phyloP scores from a whole-genome alignment of 768 basidiomycete species.

The Naganishia onofrii region DNA sequence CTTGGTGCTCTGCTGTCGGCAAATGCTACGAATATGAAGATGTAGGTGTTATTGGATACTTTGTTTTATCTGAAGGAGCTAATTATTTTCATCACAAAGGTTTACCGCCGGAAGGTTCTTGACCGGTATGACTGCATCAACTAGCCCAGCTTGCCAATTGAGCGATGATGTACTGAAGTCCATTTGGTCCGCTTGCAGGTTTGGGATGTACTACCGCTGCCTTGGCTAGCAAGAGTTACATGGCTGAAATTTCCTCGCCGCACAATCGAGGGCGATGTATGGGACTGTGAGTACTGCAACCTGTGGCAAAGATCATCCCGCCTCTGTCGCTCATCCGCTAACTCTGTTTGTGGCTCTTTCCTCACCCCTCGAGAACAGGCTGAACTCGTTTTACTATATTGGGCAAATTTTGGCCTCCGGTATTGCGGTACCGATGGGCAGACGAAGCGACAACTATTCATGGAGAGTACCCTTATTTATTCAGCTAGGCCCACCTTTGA shows the following conservation, averaged over 20 bases:
- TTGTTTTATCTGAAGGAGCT: neutral
- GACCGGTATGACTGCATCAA: constrained; percentile 56
- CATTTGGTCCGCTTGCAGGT: neutral
- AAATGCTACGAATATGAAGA: constrained; percentile 55
- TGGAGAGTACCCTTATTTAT: constrained; percentile 61
- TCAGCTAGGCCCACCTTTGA: constrained; percentile 43
- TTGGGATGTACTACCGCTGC: constrained; percentile 9
- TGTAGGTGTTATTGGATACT: constrained; percentile 13
- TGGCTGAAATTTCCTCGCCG: constrained; percentile 57
- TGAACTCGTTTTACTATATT: constrained; percentile 60
- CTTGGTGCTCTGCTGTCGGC: constrained; percentile 59
- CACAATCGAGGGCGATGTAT: constrained; percentile 58
- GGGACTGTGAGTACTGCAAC: constrained; percentile 50
- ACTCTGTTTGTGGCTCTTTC: constrained; percentile 58
- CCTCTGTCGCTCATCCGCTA: constrained; percentile 40
- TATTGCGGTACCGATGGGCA: constrained; percentile 61
- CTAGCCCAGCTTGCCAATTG: too few relatives aligned
- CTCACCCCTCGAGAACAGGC: neutral
- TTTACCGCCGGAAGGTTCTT: constrained; percentile 59
- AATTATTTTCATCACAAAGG: neutral
- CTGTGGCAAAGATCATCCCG: too few relatives aligned
- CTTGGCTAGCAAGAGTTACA: neutral
- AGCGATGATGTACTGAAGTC: too few relatives aligned
- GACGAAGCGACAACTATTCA: constrained; percentile 54
- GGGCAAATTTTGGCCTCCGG: constrained; percentile 62